Conservation (phyloP, 2,329 filamentous ascomycete species). For the Thelonectria discophora region DNA sequence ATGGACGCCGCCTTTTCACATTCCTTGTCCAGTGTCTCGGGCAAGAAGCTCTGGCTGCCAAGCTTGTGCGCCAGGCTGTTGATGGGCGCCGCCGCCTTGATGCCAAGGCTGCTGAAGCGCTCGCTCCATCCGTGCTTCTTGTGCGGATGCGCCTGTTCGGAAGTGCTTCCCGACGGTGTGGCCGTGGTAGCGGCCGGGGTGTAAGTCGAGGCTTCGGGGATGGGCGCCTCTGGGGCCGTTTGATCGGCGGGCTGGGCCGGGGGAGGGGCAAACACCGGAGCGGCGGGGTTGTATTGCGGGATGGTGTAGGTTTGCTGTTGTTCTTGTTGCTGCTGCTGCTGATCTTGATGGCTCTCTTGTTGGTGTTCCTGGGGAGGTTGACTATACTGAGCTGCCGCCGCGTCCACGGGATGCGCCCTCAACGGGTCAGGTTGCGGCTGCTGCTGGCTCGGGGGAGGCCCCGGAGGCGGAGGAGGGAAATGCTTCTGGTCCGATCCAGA, state of each 20-base stretch:
- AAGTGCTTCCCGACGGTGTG: conserved; percentile 1
- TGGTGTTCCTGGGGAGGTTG: conserved; percentile 17
- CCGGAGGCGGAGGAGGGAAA: conserved; percentile 36
- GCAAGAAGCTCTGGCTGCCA: conserved; percentile 86
- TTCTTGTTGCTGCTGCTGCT: conserved; percentile 28
- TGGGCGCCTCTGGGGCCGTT: conserved; percentile 3
- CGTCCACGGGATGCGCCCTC: conserved; percentile 29
- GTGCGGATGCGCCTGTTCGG: conserved; percentile 21
- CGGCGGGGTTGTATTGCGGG: conserved; percentile 44
- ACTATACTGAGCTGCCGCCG: neutral
- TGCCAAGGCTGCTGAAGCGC: conserved; percentile 45
- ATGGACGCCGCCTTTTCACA: conserved; percentile 91
- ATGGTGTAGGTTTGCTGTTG: conserved; percentile 42
- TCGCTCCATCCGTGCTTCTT: conserved; percentile 45
- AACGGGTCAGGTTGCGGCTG: conserved; percentile 36
- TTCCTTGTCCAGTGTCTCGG: conserved; percentile 86
- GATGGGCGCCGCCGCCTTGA: conserved; percentile 73
- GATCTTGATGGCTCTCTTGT: conserved; percentile 12
- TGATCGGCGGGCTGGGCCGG: conserved; percentile 29
- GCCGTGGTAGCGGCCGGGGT: neutral
- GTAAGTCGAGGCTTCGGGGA: neutral
- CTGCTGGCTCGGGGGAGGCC: conserved; percentile 33
- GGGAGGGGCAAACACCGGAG: conserved; percentile 44
- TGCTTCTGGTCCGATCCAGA: conserved; percentile 8
- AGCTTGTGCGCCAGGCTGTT: conserved; percentile 85